Conservation (phyloP, 495 filamentous ascomycete genomes). For the Trichoderma virens region DNA sequence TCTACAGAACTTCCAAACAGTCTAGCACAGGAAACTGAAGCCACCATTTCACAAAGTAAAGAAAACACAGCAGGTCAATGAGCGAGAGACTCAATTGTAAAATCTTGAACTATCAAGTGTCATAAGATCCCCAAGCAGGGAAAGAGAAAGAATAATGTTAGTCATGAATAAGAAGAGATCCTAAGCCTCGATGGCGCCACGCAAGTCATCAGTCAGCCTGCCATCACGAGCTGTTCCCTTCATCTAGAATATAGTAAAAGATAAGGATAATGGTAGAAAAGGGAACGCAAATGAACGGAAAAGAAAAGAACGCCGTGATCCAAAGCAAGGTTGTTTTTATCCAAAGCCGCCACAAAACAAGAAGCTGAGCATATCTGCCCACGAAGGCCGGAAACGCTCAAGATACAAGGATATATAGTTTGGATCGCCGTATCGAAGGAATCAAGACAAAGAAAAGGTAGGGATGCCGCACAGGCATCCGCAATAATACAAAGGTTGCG, state of each 20-base stretch:
- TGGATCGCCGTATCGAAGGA: constrained; percentile 8
- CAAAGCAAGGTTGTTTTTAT: not conserved
- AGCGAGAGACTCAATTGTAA: not conserved
- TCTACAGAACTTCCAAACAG: not conserved
- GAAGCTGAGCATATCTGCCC: not conserved
- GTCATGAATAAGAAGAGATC: constrained; percentile 9
- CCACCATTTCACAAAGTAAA: not conserved
- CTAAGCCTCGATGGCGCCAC: constrained; percentile 4
- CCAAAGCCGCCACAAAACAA: constrained; percentile 7
- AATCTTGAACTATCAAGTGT: constrained; percentile 6
- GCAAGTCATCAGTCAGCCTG: constrained; percentile 7
- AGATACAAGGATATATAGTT: constrained; percentile 1
- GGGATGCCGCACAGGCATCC: not conserved
- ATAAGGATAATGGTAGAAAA: not conserved
- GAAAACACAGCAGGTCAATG: constrained; percentile 6
- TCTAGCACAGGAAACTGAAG: not conserved
- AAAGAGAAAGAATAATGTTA: not conserved
- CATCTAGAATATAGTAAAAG: constrained; percentile 3
- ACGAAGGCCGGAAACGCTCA: not conserved
- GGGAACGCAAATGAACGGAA: not conserved
- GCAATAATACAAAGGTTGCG: not conserved
- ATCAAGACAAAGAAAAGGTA: constrained; percentile 2
- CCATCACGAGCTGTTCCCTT: constrained; percentile 2
- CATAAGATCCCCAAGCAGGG: not conserved
- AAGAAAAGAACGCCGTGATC: constrained; percentile 9